These are phyloP conservation scores for Casaregolazyma lundiana DNA, from an alignment of 1,139 yeast species.

Conservation along the genomic window DNA sequence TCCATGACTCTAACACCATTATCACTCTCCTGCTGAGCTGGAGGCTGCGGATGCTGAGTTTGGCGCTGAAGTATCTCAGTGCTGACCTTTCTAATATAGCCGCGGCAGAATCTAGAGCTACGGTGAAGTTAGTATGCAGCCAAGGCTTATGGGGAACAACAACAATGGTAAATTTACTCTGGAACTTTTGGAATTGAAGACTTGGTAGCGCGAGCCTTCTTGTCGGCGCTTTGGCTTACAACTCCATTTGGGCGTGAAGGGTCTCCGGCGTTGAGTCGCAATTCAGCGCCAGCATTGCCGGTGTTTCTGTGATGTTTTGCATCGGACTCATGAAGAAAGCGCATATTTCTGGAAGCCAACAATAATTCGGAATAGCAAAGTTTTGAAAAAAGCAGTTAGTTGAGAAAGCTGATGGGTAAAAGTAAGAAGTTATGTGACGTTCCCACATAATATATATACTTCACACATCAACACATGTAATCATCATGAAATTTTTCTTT, in stretches of 20 bases:
- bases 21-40: too few relatives aligned
- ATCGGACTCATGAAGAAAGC: not conserved
- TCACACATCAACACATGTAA: slow-evolving; percentile 2
- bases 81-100: not conserved
- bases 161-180: not conserved
- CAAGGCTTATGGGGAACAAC: too few relatives aligned
- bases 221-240: not conserved
- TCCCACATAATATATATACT: not conserved
- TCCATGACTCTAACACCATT: not conserved
- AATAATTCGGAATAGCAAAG: not conserved
- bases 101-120: not conserved
- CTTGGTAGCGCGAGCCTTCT: not conserved
- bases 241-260: not conserved
- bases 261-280: not conserved
- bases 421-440: not conserved
- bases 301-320: not conserved
- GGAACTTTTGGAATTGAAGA: not conserved
- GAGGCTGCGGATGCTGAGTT: not conserved
- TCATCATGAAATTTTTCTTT: slow-evolving; percentile 8
- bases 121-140: not conserved
- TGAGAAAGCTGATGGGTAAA: not conserved
- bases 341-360: not conserved
- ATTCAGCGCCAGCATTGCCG: not conserved
- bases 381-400: not conserved
- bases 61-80: not conserved